These are phyloP conservation scores for Protomyces inouyei DNA, from an alignment of 1,139 yeast genomes.

Conservation along the genomic window DNA sequence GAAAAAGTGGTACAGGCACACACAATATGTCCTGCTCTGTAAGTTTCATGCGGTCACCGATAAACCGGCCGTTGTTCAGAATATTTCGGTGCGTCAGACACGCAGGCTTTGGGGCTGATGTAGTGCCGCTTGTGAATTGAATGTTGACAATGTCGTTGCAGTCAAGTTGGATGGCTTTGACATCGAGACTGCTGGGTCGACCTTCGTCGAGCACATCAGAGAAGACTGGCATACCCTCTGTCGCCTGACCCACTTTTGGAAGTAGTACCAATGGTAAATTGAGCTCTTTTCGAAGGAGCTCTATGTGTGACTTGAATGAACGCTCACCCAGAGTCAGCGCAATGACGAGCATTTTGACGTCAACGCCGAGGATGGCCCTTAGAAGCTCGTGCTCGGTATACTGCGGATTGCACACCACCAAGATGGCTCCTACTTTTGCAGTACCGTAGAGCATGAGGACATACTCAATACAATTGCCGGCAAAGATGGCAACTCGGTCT, in stretches of 20 bases:
- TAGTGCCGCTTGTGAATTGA: slow-evolving; percentile 67
- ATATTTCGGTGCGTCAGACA: slow-evolving; percentile 51
- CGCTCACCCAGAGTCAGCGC: slow-evolving; percentile 33
- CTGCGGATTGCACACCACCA: slow-evolving; percentile 40
- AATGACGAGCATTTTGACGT: slow-evolving; percentile 36
- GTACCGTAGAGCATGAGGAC: slow-evolving; percentile 38
- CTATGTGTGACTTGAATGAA: slow-evolving; percentile 25
- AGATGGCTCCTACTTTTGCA: slow-evolving; percentile 38
- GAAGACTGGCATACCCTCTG: neutral
- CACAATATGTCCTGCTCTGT: slow-evolving; percentile 38
- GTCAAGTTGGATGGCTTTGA: slow-evolving; percentile 35
- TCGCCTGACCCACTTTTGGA: neutral
- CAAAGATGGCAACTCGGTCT: slow-evolving; percentile 39
- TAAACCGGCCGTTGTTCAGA: slow-evolving; percentile 38
- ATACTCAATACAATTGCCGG: slow-evolving; percentile 40
- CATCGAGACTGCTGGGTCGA: neutral
- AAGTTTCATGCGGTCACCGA: slow-evolving; percentile 38
- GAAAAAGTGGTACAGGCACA: slow-evolving; percentile 41
- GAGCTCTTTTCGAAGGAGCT: slow-evolving; percentile 1
- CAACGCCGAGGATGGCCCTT: slow-evolving; percentile 36
- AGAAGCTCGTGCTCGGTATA: slow-evolving; percentile 38
- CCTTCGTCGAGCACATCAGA: neutral
- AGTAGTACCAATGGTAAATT: neutral
- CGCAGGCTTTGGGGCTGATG: slow-evolving; percentile 72
- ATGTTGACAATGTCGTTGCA: slow-evolving; percentile 37